Evolutionary conservation across 805 yeast species (phyloP), one percentile per base, ranked within the genome.

Genomic region (Metschnikowia henanensis): DNA sequence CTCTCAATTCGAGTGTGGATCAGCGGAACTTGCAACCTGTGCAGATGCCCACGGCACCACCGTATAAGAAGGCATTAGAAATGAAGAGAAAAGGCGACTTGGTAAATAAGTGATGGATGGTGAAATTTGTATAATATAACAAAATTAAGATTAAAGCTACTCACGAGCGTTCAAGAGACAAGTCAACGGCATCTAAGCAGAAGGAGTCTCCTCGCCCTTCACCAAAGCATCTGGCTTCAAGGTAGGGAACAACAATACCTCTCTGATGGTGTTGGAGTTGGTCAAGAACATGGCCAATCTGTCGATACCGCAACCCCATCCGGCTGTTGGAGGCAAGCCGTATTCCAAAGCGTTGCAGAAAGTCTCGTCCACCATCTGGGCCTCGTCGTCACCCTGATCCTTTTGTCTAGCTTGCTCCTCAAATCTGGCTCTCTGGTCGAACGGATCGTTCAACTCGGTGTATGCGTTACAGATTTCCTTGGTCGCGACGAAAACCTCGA

Each of bases 231-330:
- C 99, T 35, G 98, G 99, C 77, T 91, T 94, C 81, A 92, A 88
- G 50, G 98, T 91, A 70, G 99, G 99, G 95, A 92, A 92, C 68
- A 94, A 75, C 58, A 92, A 77, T 37, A 92, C 98, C 76, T 92
- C 99, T 83, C 97, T 89, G 64, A 92, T 92, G 57, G 97, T 87
- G 77, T 90, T 87, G 46, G 96, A 87, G 72, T 94, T 83, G 50
- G 98, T 94, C 75, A 94, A 81, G 77, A 94, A 94, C 99, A 92
- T 92, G 63, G 97, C 90, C 64, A 92, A 68, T 78, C 99, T 86
- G 73, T 92, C 99, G 57, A 92, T 91, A 80, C 99, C 99, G 74
- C 96, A 85, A 59, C 99, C 99, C 98, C 98, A 92, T 58, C 99
- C 99, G 69, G 95, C 98, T 58, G 98, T 94, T 61, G 99, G 99